Evolutionary conservation across 1,284 basidiomycete species (phyloP).

Genomic region (Cystobasidium slooffiae): DNA sequence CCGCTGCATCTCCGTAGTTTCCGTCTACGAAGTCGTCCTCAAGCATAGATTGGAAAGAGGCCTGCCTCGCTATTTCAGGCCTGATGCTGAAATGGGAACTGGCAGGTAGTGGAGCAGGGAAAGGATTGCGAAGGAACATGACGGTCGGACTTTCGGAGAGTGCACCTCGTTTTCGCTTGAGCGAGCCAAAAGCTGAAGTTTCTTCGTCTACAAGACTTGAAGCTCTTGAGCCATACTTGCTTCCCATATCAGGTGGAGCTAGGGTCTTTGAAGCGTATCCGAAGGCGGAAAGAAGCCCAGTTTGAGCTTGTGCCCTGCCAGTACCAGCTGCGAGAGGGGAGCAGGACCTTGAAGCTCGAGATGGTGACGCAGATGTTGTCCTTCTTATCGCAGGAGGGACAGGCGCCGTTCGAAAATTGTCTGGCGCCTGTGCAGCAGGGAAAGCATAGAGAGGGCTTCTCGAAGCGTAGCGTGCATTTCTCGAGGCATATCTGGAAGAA

Average conservation of each 20-base stretch:
- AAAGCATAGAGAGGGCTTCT: conserved; percentile 27
- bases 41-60: background rate
- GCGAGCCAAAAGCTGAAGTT: background rate
- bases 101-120: conserved; percentile 25
- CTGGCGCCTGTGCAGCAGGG: background rate
- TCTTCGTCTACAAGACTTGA: conserved; percentile 8
- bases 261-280: conserved; percentile 1
- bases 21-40: background rate
- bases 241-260: background rate
- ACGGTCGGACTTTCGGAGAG: conserved; percentile 35
- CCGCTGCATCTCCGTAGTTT: background rate
- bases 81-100: background rate
- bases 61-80: background rate
- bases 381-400: background rate
- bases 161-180: conserved; percentile 19
- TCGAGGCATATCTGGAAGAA: conserved; percentile 8
- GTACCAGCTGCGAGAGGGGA: conserved; percentile 7
- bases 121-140: conserved; percentile 38
- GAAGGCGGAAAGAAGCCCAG: background rate
- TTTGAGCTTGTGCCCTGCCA: background rate
- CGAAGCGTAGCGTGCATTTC: conserved; percentile 19
- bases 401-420: conserved; percentile 16
- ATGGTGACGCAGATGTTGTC: conserved; percentile 7
- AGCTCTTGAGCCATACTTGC: background rate
- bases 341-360: conserved; percentile 3